Base-by-base conservation (phyloP, 768 basidiomycete genomes). In the Xerocomellus intermedius region DNA sequence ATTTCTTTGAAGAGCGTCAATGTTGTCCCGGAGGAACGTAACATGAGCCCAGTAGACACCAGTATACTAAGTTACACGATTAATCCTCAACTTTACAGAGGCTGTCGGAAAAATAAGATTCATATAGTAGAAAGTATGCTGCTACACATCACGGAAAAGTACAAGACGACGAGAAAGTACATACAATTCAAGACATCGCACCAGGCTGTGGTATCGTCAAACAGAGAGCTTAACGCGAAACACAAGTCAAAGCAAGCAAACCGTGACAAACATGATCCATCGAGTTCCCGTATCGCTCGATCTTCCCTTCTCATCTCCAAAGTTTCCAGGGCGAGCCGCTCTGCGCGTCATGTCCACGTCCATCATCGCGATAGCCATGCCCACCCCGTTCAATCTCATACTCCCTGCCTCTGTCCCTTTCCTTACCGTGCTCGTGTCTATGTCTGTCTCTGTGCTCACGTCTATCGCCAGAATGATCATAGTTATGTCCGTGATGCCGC, bases 401-500 rank as follows among this genome's bases (percentile, higher is more conserved):
- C 4, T 56, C 50, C 50, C 28, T 48, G 19, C 37, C 50, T 35
- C 49, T 48, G 4, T 59, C 55, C 24, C 39, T 56, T 36, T 52
- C 63, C 9, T 30, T 43, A 6, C 56, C 47, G 22, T 67, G 5
- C 5, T 45, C 53, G 33, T 66, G 50, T 19, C 58, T 36, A 19
- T 56, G 58, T 42, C 55, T 54, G 47, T 61, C 52, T n/a, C 52
- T 49, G 44, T 64, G 56, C 12, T 50, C 53, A 19, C 28, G 59
- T 24, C 54, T 52, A 36, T 56, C 60, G n/a, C 53, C 58, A 28
- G 56, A 19, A 26, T 51, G 10, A 42, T 53, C 52, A 19, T 53
- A 22, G 37, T 55, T 28, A n/a, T 58, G 56, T n/a, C 14, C 49
- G 26, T 63, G 58, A 17, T 60, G 61, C 38, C 64, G 55, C 22